Conservation (phyloP, 345 rosid genomes). For the Punica granatum region DNA sequence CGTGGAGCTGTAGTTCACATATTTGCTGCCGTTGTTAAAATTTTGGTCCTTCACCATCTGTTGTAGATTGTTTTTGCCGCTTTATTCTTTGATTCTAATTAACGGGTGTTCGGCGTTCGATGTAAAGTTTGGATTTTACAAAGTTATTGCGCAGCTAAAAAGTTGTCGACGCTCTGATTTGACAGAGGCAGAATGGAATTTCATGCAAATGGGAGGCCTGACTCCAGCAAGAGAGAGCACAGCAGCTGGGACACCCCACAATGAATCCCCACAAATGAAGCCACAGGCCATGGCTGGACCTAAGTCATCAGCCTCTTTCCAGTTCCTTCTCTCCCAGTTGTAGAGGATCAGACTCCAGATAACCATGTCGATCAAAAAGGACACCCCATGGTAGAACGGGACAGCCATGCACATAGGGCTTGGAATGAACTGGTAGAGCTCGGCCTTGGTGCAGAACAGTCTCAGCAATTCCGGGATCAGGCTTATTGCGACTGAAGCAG, state of each 20-base stretch:
- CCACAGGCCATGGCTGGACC: slow-evolving; percentile 77
- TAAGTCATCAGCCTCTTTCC: slow-evolving; percentile 40
- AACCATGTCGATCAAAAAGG: slow-evolving; percentile 81
- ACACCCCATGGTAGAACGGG: slow-evolving; percentile 75
- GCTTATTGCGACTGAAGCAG: slow-evolving; percentile 36
- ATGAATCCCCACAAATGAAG: slow-evolving; percentile 75
- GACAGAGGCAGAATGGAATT: slow-evolving; percentile 52
- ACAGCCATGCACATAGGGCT: slow-evolving; percentile 94
- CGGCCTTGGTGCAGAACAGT: slow-evolving; percentile 12
- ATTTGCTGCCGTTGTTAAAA: neutral
- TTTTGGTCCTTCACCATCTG: neutral
- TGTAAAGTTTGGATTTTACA: too few relatives aligned
- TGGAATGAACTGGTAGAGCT: slow-evolving; percentile 47
- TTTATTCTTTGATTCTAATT: neutral
- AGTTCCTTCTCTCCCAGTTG: slow-evolving; percentile 49
- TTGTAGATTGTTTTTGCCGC: neutral
- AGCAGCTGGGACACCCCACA: slow-evolving; percentile 84
- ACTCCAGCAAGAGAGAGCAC: slow-evolving; percentile 64
- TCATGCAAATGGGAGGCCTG: slow-evolving; percentile 83
- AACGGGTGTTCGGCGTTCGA: too few relatives aligned
- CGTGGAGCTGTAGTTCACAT: neutral
- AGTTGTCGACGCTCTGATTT: slow-evolving; percentile 48
- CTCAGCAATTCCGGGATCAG: slow-evolving; percentile 19
- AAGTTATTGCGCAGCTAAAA: too few relatives aligned
- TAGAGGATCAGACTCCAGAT: slow-evolving; percentile 71